phyloP scores from a whole-genome alignment of 2,329 filamentous ascomycete genomes.

The Fusarium longipes region DNA sequence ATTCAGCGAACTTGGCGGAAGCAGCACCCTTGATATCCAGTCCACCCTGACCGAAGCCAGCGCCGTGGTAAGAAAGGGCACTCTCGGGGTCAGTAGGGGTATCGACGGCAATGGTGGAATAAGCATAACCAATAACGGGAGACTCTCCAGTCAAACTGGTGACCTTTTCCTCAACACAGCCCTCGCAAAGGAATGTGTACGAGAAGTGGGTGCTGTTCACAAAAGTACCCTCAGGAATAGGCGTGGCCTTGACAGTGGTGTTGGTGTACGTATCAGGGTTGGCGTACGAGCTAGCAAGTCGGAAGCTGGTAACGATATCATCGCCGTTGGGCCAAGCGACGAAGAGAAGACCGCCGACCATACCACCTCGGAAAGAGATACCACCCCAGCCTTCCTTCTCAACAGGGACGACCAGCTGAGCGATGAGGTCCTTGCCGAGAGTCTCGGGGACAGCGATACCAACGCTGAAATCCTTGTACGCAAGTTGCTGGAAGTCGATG shows the following conservation, averaged over 20 bases:
- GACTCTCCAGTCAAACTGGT: slow-evolving; percentile 47
- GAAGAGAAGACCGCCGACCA: slow-evolving; percentile 61
- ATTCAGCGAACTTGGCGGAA: slow-evolving; percentile 47
- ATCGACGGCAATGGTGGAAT: slow-evolving; percentile 50
- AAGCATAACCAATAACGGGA: slow-evolving; percentile 55
- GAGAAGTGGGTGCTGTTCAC: slow-evolving; percentile 64
- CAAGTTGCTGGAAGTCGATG: slow-evolving; percentile 57
- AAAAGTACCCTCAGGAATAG: slow-evolving; percentile 63
- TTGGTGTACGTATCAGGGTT: slow-evolving; percentile 59
- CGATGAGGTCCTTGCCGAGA: slow-evolving; percentile 63
- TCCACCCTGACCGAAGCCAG: slow-evolving; percentile 53
- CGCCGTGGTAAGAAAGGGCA: slow-evolving; percentile 54
- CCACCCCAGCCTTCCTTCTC: slow-evolving; percentile 58
- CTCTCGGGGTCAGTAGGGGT: slow-evolving; percentile 49
- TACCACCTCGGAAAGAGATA: slow-evolving; percentile 58
- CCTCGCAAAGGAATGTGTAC: slow-evolving; percentile 65
- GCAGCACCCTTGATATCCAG: slow-evolving; percentile 49
- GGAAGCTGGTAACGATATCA: slow-evolving; percentile 50
- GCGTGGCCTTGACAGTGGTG: slow-evolving; percentile 52
- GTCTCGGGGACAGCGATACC: slow-evolving; percentile 63
- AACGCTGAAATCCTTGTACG: slow-evolving; percentile 56
- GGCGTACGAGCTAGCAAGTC: slow-evolving; percentile 55
- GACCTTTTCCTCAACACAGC: slow-evolving; percentile 54
- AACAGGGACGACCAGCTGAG: slow-evolving; percentile 60
- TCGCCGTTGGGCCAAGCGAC: slow-evolving; percentile 62